These are phyloP conservation scores for Hyphochytrium catenoides DNA, from an alignment of 352 stramenopile genomes.

Conservation along the genomic window DNA sequence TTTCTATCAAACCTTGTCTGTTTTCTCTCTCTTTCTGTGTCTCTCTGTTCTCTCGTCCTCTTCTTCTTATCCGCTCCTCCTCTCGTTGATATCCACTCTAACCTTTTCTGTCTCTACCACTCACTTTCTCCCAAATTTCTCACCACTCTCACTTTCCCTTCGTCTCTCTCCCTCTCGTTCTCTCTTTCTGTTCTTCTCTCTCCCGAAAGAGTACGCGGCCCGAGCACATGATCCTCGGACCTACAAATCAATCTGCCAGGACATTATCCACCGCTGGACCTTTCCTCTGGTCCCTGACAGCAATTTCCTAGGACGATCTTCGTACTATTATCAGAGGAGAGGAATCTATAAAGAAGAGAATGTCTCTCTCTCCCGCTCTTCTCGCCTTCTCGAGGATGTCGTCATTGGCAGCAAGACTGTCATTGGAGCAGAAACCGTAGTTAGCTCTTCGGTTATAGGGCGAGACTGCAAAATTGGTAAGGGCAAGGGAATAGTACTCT, in stretches of 20 bases:
- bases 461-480: conserved; percentile 37
- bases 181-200: no score
- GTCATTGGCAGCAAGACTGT: conserved; percentile 33
- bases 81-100: no score
- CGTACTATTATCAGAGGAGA: conserved; percentile 39
- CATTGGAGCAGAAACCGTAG: conserved; percentile 22
- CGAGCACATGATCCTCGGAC: conserved; percentile 77
- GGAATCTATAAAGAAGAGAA: conserved; percentile 56
- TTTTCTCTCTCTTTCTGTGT: no score
- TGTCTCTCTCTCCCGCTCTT: conserved; percentile 37
- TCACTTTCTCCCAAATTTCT: no score
- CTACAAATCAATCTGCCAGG: conserved; percentile 71
- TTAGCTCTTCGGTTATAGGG: conserved; percentile 35
- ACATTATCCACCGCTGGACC: conserved; percentile 82
- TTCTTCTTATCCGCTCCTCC: no score
- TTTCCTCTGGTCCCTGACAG: conserved; percentile 86
- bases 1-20: no score
- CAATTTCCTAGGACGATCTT: conserved; percentile 32
- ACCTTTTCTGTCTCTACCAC: no score
- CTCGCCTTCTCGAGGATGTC: conserved; percentile 25
- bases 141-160: no score
- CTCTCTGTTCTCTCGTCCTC: no score
- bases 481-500: no score
- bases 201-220: conserved; percentile 68
- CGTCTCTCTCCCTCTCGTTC: conserved; percentile 3